These are phyloP conservation scores for Trichophyton schoenleinii DNA, from an alignment of 2,329 filamentous ascomycete genomes.

Conservation along the genomic window DNA sequence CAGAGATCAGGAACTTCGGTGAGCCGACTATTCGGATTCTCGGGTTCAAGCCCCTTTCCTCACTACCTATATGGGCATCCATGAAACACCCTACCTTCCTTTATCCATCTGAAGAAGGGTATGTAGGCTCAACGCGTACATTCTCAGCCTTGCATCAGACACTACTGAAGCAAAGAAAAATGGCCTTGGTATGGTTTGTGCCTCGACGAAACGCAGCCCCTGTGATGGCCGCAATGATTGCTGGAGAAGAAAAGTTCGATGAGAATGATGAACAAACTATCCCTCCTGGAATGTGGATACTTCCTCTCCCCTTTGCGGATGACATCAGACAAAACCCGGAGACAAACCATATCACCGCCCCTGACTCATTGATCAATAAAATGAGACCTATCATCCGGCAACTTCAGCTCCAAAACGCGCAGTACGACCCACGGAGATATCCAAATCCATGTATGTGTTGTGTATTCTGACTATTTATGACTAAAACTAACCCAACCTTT, in stretches of 20 bases:
- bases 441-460: constrained; percentile 56
- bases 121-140: constrained; percentile 79
- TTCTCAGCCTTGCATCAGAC: constrained; percentile 88
- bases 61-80: constrained; percentile 71
- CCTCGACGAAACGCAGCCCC: constrained; percentile 69
- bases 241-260: constrained; percentile 55
- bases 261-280: constrained; percentile 56
- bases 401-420: constrained; percentile 71
- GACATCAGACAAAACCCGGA: constrained; percentile 69
- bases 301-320: constrained; percentile 77
- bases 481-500: background rate
- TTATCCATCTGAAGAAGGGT: constrained; percentile 83
- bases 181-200: constrained; percentile 83
- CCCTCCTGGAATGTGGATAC: constrained; percentile 77
- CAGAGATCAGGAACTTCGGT: constrained; percentile 65
- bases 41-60: constrained; percentile 73
- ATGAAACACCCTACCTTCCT: constrained; percentile 81
- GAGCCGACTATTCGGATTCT: constrained; percentile 74
- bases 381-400: constrained; percentile 79
- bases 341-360: constrained; percentile 43
- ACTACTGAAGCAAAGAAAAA: constrained; percentile 62
- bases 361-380: constrained; percentile 60
- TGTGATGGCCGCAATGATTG: constrained; percentile 65
- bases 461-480: background rate
- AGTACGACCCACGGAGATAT: constrained; percentile 75